Evolutionary conservation across 495 filamentous ascomycete genomes (phyloP), one percentile per base, ranked within the genome.

Genomic region (Lepraria neglecta): DNA sequence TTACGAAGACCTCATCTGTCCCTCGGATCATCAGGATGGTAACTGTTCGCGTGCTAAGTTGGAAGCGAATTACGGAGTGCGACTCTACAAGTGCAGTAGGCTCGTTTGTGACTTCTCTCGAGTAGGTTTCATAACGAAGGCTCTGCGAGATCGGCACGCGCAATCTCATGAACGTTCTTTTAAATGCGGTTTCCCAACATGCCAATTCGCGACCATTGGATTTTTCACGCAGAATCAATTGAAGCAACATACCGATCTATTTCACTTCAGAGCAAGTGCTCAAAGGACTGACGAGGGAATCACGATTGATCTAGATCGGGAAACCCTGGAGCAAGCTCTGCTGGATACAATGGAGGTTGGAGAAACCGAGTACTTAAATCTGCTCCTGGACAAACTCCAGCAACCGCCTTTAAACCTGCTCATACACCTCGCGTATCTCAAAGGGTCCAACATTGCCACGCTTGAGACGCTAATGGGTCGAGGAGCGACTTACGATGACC

Each of bases 391-490:
- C 30, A 42, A 27, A 21, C 14, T 58, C 24, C 9, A 4, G 10
- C 40, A 58, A 58, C 21, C 55, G 24, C 55, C 55, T 11, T 40
- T 58, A 38, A 58, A 58, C 27, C 43, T 58, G 14, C 43, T 58
- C 14, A 46, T 58, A n/a, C 55, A 58, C 43, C 12, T 58, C n/a
- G 55, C 55, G 28, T 58, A 58, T 28, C 55, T 58, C 17, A 58
- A 30, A 24, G 55, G 55, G n/a, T 58, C 55, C 11, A 33, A 45
- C 3, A 24, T 30, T 11, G 31, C 30, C 15, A 44, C 42, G 38
- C 17, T 58, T 44, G 42, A 58, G 9, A 46, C 27, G 12, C 55
- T 58, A 4, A 44, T 30, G 55, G 14, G 30, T 45, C 55, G 55
- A 6, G 55, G 55, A 46, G 55, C 55, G 12, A 38, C 27, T 9